Evolutionary conservation across 306 rosid species (phyloP).

Genomic region (Gastrolobium bilobum): DNA sequence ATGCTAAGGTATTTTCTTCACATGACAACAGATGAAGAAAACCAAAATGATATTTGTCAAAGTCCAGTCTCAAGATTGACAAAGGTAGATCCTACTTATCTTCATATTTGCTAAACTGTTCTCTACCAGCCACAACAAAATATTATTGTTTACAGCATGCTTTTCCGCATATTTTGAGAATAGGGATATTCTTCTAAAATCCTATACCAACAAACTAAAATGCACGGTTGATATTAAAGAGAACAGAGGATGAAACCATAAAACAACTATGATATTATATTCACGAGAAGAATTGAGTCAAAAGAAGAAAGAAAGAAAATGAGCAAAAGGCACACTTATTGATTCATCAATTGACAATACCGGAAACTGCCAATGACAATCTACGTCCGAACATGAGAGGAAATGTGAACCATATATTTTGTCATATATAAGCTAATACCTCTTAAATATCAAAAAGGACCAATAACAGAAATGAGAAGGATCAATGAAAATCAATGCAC

Average conservation of each 20-base stretch:
- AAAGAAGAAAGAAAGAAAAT: not conserved
- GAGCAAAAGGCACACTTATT: constrained; percentile 1
- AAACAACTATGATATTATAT: not conserved
- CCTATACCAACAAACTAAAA: constrained; percentile 29
- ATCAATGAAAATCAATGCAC: not conserved
- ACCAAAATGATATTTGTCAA: constrained; percentile 18
- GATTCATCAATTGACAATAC: constrained; percentile 1
- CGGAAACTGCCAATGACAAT: constrained; percentile 1
- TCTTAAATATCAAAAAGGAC: constrained; percentile 3
- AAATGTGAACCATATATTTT: not conserved
- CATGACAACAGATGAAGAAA: constrained; percentile 7
- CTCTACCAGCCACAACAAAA: constrained; percentile 1
- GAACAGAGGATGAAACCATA: constrained; percentile 18
- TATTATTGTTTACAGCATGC: not conserved
- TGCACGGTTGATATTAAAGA: constrained; percentile 14
- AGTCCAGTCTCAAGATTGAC: not conserved
- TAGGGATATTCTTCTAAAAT: constrained; percentile 3
- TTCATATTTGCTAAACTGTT: constrained; percentile 1
- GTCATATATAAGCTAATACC: constrained; percentile 1
- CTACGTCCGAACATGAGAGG: not conserved
- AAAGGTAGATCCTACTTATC: constrained; percentile 5
- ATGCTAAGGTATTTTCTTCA: constrained; percentile 18
- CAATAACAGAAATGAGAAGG: constrained; percentile 17
- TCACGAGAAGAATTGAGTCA: not conserved
- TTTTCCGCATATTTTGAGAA: constrained; percentile 15